Conservation (phyloP, 164 flowering plant genomes). For the Santalum album region DNA sequence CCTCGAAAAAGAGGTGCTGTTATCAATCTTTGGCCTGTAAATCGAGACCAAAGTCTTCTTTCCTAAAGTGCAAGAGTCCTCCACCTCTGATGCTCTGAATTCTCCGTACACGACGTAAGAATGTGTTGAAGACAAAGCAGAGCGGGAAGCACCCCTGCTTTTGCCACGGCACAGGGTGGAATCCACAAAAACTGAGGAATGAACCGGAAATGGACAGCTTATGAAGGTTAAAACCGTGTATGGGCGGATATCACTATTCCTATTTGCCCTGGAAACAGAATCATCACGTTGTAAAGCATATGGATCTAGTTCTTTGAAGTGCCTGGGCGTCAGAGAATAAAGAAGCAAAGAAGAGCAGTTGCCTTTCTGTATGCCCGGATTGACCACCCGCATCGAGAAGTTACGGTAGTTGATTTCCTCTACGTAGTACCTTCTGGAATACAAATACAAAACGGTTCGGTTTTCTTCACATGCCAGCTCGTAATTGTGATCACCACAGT, state of each 20-base stretch:
- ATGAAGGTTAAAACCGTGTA: neutral
- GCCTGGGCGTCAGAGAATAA: neutral
- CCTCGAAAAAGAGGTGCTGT: neutral
- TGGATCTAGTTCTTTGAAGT: neutral
- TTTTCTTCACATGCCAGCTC: conserved; percentile 5
- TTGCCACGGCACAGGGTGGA: neutral
- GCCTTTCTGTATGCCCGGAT: neutral
- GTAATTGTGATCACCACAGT: conserved; percentile 2
- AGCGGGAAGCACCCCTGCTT: neutral
- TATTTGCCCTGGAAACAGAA: too few relatives aligned
- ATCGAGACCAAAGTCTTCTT: neutral
- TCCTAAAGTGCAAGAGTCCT: neutral
- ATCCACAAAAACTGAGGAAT: neutral
- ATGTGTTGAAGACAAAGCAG: neutral
- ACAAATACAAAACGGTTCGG: neutral
- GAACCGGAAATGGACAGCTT: too few relatives aligned
- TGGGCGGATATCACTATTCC: neutral
- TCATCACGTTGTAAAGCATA: neutral
- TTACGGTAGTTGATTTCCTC: conserved; percentile 8
- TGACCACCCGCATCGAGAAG: neutral
- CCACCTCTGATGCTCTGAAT: neutral
- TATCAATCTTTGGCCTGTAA: neutral
- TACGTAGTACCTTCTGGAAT: conserved; percentile 7
- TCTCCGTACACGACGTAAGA: neutral
- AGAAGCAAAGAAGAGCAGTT: neutral